Evolutionary conservation across 1,284 basidiomycete species (phyloP), one percentile per base, ranked within the genome.

Genomic region (Leccinum fallax): DNA sequence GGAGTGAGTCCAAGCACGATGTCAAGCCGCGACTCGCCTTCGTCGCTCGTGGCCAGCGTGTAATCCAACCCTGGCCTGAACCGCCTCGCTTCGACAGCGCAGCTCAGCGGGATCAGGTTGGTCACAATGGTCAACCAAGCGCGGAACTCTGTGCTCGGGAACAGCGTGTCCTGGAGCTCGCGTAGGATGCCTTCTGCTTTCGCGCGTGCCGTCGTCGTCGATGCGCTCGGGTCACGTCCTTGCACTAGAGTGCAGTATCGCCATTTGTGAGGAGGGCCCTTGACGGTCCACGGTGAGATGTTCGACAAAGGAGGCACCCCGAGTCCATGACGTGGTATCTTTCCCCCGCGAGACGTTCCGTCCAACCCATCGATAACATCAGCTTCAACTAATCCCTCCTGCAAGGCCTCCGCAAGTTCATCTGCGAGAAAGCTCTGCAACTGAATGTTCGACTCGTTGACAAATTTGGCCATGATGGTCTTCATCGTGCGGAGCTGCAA

Each of bases 1-100:
- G 95, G 95, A 26, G 95, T 98, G 65, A 98, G 78, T 10, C 92
- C 93, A n/a, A 99, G 83, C 61, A 92, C 90, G 11, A 95, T 87
- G 72, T 99, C 97, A 66, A 98, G 79, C 65, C 94, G 80, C 49
- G 89, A 87, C 73, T 94, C 92, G 62, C 81, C 84, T 65, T 92
- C 90, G 69, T 97, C 93, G 62, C 93, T 93, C 65, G 92, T 91
- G 34, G 97, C 97, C 1, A 99, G 85, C 19, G 96, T 97, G 76
- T 98, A 98, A 77, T 98, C 96, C 67, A 98, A 79, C 0, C 95
- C 97, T 1, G 94, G 94, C 61, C 96, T 81, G 79, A 98, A 97
- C 53, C 97, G 80, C 65, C 97, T 83, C 57, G 93, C 93, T 76
- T 95, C 88, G 13, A 86, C 83, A 8, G 86, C 80, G 74, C 92